A percentile compares a stretch with the other conserved stretches of the same genome.
Evolutionary conservation across 1,139 yeast species (phyloP).

Genomic region (Taphrina communis): DNA sequence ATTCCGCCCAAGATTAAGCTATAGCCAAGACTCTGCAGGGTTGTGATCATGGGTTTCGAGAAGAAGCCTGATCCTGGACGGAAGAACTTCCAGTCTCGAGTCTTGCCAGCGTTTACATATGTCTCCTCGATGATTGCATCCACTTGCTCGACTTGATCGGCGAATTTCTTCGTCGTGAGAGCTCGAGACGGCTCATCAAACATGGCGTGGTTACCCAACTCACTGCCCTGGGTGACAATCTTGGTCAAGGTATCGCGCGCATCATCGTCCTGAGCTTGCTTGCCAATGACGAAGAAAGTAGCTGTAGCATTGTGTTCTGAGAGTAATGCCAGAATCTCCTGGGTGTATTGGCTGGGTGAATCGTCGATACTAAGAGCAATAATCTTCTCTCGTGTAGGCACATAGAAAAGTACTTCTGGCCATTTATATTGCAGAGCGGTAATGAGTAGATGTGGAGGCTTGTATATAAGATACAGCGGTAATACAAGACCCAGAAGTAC

Average conservation of each 20-base stretch:
- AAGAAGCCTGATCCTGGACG: conserved; percentile 42
- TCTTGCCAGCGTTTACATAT: neutral
- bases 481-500: conserved; percentile 3
- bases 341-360: conserved; percentile 71
- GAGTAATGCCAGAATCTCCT: conserved; percentile 85
- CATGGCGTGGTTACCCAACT: conserved; percentile 41
- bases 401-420: conserved; percentile 33
- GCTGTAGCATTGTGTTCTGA: conserved; percentile 50
- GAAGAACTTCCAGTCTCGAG: conserved; percentile 1
- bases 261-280: conserved; percentile 15
- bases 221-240: conserved; percentile 24
- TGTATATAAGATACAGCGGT: conserved; percentile 28
- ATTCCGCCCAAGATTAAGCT: conserved; percentile 24
- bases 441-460: conserved; percentile 28
- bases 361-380: conserved; percentile 52
- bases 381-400: conserved; percentile 21
- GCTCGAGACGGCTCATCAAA: conserved; percentile 37
- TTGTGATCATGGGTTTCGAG: conserved; percentile 9
- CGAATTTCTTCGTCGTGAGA: conserved; percentile 3
- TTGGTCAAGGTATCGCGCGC: neutral
- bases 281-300: conserved; percentile 38
- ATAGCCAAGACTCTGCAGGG: conserved; percentile 3
- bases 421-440: conserved; percentile 15
- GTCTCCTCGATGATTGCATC: conserved; percentile 12
- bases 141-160: conserved; percentile 25